Percentiles rank a stretch among this genome's conserved stretches.
Conservation (phyloP, 495 filamentous ascomycete genomes). For the Lasiosphaeris hirsuta region DNA sequence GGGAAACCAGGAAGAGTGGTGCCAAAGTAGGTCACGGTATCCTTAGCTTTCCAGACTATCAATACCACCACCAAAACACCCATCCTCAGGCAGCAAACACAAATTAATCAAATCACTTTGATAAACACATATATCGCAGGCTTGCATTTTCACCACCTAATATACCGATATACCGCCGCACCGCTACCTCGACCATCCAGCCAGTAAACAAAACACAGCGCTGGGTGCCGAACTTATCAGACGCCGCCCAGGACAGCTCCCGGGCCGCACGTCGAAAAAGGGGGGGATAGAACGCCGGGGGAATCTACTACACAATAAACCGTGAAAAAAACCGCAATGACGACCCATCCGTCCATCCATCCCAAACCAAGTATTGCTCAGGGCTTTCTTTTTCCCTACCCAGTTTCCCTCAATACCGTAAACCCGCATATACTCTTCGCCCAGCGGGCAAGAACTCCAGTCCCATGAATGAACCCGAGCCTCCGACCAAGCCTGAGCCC, state of each 20-base stretch:
- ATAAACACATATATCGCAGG: too few species aligned
- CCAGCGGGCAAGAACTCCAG: not conserved
- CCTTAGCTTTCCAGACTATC: too few species aligned
- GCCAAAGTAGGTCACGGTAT: too few species aligned
- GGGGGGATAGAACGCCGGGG: slow-evolving; percentile 18
- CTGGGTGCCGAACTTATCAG: not conserved
- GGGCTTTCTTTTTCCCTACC: slow-evolving; percentile 1
- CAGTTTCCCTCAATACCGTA: not conserved
- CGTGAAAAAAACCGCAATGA: slow-evolving; percentile 12
- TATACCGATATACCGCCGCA: too few species aligned
- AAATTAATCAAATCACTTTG: too few species aligned
- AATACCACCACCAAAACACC: too few species aligned
- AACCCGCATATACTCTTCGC: slow-evolving; percentile 11
- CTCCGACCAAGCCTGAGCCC: slow-evolving; percentile 1
- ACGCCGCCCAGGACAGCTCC: slow-evolving; percentile 1
- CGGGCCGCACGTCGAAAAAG: not conserved
- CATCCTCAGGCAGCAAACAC: too few species aligned
- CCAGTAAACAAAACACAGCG: not conserved
- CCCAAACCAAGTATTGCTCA: slow-evolving; percentile 4
- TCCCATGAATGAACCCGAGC: not conserved
- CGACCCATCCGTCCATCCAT: not conserved
- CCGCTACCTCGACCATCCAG: too few species aligned
- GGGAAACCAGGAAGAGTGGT: too few species aligned
- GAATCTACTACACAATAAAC: slow-evolving; percentile 36
- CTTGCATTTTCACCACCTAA: too few species aligned